These are phyloP conservation scores for Pseudogymnoascus pannorum DNA, from an alignment of 2,329 filamentous ascomycete genomes.

Conservation along the genomic window DNA sequence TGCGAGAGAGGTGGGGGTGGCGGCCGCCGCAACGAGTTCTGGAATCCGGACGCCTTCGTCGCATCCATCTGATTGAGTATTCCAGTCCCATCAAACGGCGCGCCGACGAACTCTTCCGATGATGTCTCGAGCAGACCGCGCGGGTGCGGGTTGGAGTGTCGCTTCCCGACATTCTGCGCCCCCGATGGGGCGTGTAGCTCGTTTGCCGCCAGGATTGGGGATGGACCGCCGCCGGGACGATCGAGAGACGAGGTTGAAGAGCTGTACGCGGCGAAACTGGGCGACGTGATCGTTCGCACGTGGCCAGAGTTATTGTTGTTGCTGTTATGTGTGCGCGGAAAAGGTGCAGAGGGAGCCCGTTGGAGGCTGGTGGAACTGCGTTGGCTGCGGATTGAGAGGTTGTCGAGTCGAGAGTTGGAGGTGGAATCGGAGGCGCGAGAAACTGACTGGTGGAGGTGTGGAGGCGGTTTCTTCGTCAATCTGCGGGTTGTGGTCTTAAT, in stretches of 20 bases:
- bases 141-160: slow-evolving; percentile 30
- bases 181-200: slow-evolving; percentile 21
- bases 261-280: slow-evolving; percentile 38
- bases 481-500: slow-evolving; percentile 39
- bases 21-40: slow-evolving; percentile 32
- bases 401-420: slow-evolving; percentile 35
- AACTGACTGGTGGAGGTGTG: slow-evolving; percentile 25
- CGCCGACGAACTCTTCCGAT: slow-evolving; percentile 55
- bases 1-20: slow-evolving; percentile 41
- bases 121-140: slow-evolving; percentile 38
- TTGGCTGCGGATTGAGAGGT: slow-evolving; percentile 52
- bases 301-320: slow-evolving; percentile 19
- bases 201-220: slow-evolving; percentile 23
- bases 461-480: slow-evolving; percentile 56
- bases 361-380: slow-evolving; percentile 56
- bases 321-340: slow-evolving; percentile 27
- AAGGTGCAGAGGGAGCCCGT: slow-evolving; percentile 51
- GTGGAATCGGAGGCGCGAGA: slow-evolving; percentile 45
- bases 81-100: slow-evolving; percentile 56
- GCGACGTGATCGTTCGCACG: slow-evolving; percentile 35
- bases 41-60: slow-evolving; percentile 27
- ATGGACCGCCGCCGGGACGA: slow-evolving; percentile 24
- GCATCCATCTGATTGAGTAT: slow-evolving; percentile 54
- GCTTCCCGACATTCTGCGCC: slow-evolving; percentile 22
- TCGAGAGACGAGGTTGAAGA: slow-evolving; percentile 31